phyloP scores from a whole-genome alignment of 768 basidiomycete species.

The Chalciporus sphaerocephalus region DNA sequence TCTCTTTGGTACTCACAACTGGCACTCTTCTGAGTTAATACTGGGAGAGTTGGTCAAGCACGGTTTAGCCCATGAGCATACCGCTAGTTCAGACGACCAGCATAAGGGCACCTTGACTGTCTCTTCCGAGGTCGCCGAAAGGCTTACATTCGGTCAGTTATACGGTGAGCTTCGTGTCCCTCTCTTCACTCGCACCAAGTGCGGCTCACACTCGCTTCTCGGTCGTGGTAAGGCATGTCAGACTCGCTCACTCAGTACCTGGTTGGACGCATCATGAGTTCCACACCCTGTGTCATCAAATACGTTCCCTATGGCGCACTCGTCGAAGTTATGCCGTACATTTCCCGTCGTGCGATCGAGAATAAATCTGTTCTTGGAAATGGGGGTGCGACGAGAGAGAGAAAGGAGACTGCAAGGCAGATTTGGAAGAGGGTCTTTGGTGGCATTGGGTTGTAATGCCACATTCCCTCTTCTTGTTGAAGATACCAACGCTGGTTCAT shows the following conservation, averaged over 20 bases:
- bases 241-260: constrained; percentile 75
- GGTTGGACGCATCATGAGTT: constrained; percentile 45
- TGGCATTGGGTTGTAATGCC: constrained; percentile 16
- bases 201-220: neutral
- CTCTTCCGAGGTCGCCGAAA: constrained; percentile 52
- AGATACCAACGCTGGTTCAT: no score
- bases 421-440: constrained; percentile 34
- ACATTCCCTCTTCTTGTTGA: no score
- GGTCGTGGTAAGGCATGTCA: constrained; percentile 81
- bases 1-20: constrained; percentile 87
- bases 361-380: constrained; percentile 84
- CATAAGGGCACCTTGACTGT: constrained; percentile 38
- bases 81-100: constrained; percentile 8
- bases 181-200: neutral
- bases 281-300: constrained; percentile 77
- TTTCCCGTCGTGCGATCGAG: constrained; percentile 84
- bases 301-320: constrained; percentile 76
- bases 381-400: constrained; percentile 51
- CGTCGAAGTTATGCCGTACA: constrained; percentile 82
- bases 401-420: constrained; percentile 24
- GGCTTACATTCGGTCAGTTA: constrained; percentile 74
- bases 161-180: constrained; percentile 53
- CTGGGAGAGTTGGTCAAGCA: constrained; percentile 52
- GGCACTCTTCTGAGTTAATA: constrained; percentile 59
- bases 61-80: constrained; percentile 41